phyloP scores from a whole-genome alignment of 352 stramenopile genomes.

The Phytopythium sindhum region DNA sequence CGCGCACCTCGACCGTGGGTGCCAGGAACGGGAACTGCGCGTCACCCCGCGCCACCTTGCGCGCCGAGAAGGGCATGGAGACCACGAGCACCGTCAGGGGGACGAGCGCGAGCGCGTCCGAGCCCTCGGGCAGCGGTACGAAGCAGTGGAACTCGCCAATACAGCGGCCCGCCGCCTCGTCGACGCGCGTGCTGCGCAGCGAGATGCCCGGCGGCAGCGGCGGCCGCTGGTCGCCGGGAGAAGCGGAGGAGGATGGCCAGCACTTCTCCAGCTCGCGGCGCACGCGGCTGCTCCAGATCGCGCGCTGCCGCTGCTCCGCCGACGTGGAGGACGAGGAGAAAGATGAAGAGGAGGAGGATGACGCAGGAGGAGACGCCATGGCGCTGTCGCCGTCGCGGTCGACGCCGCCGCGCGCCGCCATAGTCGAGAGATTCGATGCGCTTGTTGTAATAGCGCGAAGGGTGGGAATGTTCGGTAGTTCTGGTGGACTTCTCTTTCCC shows the following conservation, averaged over 20 bases:
- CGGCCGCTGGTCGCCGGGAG: constrained; percentile 2
- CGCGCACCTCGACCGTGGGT: constrained; percentile 40
- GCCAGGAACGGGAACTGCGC: constrained; percentile 62
- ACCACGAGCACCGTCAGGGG: constrained; percentile 55
- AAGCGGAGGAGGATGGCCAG: constrained; percentile 3
- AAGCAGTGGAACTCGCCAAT: constrained; percentile 69
- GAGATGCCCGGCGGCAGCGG: constrained; percentile 38
- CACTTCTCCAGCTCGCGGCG: constrained; percentile 78
- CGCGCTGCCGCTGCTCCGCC: constrained; percentile 44
- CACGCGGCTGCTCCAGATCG: constrained; percentile 71
- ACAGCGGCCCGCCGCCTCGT: constrained; percentile 42
- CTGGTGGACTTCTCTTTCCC: background rate
- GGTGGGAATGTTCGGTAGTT: background rate
- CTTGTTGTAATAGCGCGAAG: background rate
- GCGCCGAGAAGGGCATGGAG: constrained; percentile 49
- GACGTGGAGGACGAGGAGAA: background rate
- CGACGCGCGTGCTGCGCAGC: constrained; percentile 42
- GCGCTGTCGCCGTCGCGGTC: background rate
- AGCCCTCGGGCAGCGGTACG: constrained; percentile 70
- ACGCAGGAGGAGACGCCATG: background rate
- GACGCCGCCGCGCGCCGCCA: background rate
- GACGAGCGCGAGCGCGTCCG: constrained; percentile 58
- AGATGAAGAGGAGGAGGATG: background rate
- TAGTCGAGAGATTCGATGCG: background rate
- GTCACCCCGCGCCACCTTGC: constrained; percentile 20